Percentiles rank a stretch among this genome's conserved stretches.
These are phyloP conservation scores for Blastobotrys raffinosifermentans DNA, from an alignment of 1,139 yeast genomes.

Conservation along the genomic window DNA sequence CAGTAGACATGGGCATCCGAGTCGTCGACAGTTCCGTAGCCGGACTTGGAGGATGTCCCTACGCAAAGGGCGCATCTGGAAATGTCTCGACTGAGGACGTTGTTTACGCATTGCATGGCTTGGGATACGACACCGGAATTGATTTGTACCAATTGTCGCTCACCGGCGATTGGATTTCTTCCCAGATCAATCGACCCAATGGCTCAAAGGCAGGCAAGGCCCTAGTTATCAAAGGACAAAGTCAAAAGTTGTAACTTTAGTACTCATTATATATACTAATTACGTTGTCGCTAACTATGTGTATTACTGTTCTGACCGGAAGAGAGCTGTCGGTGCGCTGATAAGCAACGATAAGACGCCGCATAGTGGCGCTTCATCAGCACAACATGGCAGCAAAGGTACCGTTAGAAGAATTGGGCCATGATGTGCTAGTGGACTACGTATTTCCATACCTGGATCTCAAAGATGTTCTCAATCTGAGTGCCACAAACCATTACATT, in stretches of 20 bases:
- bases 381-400: no score
- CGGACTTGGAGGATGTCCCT: constrained; percentile 37
- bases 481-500: constrained; percentile 18
- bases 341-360: no score
- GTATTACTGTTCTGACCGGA: no score
- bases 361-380: no score
- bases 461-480: constrained; percentile 22
- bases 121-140: constrained; percentile 33
- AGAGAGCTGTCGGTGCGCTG: no score
- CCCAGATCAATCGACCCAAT: constrained; percentile 24
- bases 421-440: constrained; percentile 26
- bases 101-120: constrained; percentile 32
- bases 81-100: constrained; percentile 35
- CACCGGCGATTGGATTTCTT: constrained; percentile 32
- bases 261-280: no score
- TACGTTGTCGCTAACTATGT: no score
- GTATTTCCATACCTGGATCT: constrained; percentile 25
- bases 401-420: constrained; percentile 19
- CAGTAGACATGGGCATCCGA: constrained; percentile 32
- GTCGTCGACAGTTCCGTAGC: constrained; percentile 32
- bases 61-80: constrained; percentile 36
- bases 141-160: constrained; percentile 25
- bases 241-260: no score
- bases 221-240: constrained; percentile 14
- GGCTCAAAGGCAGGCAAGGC: constrained; percentile 33